phyloP scores from a whole-genome alignment of 1,284 basidiomycete genomes.

The Dichomitus squalens region DNA sequence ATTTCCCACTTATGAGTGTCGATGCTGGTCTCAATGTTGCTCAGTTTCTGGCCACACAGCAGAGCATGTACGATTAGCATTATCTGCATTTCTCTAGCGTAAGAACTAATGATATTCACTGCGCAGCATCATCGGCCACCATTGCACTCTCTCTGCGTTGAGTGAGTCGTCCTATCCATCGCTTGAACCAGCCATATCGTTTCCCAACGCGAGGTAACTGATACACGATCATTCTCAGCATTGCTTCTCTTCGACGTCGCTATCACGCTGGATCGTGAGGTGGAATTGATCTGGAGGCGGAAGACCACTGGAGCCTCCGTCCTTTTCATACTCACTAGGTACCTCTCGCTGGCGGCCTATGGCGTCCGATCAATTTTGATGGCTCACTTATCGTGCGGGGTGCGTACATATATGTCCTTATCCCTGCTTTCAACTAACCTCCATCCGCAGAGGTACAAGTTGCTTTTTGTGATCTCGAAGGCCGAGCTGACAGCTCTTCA shows the following conservation, averaged over 20 bases:
- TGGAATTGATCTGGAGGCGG: background rate
- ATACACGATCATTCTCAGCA: background rate
- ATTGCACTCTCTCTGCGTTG: background rate
- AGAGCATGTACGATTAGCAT: background rate
- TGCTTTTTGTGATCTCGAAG: background rate
- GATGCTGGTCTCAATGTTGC: background rate
- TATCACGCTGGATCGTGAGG: background rate
- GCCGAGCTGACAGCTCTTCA: background rate
- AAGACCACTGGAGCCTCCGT: background rate
- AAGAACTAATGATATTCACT: background rate
- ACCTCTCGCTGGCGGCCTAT: background rate
- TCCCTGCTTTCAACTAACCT: background rate
- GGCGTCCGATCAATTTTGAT: background rate
- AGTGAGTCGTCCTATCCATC: background rate
- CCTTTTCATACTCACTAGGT: constrained; percentile 1
- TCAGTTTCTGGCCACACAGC: background rate
- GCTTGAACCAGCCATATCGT: background rate
- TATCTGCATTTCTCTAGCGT: background rate
- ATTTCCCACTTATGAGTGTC: background rate
- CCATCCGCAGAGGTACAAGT: no score
- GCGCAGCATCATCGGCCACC: background rate
- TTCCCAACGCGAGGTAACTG: background rate
- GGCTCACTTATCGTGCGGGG: background rate
- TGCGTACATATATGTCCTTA: background rate
- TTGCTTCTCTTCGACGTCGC: background rate